Conservation (phyloP, 2,329 filamentous ascomycete genomes). For the Cyclaneusma minus region DNA sequence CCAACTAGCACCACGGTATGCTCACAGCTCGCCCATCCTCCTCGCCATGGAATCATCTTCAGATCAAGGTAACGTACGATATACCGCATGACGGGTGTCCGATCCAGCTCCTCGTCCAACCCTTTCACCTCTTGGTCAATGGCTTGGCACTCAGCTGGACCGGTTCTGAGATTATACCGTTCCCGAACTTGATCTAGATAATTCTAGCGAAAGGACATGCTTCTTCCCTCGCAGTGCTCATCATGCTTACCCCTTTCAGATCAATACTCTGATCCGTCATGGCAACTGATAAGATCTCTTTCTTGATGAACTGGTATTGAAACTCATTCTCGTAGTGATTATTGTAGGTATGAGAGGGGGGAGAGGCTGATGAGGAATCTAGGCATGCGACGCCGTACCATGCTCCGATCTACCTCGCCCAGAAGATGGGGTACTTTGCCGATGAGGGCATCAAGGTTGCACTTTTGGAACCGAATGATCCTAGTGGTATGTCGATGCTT, state of each 20-base stretch:
- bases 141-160: constrained; percentile 18
- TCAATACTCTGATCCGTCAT: constrained; percentile 42
- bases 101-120: constrained; percentile 6
- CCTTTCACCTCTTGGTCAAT: constrained; percentile 6
- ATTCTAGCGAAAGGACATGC: constrained; percentile 82
- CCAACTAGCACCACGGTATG: too few species aligned
- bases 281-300: constrained; percentile 75
- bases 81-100: constrained; percentile 26
- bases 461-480: constrained; percentile 63
- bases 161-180: constrained; percentile 63
- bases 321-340: constrained; percentile 8
- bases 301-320: constrained; percentile 65
- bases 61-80: constrained; percentile 26
- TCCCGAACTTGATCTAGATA: constrained; percentile 72
- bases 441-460: constrained; percentile 66
- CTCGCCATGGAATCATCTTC: constrained; percentile 21
- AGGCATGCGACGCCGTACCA: constrained; percentile 77
- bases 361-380: constrained; percentile 16
- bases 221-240: constrained; percentile 33
- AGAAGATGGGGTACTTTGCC: constrained; percentile 60
- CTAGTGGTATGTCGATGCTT: constrained; percentile 35
- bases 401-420: constrained; percentile 61
- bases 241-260: constrained; percentile 8
- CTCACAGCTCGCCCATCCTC: too few species aligned
- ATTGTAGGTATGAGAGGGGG: constrained; percentile 2